phyloP scores from a whole-genome alignment of 768 basidiomycete species.

The Psilocybe cubensis region DNA sequence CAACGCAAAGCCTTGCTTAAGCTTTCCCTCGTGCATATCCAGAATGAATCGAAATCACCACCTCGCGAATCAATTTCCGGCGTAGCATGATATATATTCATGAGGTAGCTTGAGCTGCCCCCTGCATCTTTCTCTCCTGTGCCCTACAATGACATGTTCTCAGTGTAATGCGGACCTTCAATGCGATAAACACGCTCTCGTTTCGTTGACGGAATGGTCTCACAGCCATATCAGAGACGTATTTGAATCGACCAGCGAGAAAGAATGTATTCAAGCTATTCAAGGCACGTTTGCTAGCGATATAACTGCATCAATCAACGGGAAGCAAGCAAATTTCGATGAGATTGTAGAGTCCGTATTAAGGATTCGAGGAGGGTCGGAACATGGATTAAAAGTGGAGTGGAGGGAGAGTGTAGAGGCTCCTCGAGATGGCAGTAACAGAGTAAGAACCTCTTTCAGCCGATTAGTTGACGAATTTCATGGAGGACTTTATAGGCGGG shows the following conservation, averaged over 20 bases:
- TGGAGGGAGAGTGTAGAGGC: slow-evolving; percentile 52
- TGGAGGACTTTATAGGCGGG: slow-evolving; percentile 40
- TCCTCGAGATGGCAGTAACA: slow-evolving; percentile 43
- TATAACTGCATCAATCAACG: slow-evolving; percentile 47
- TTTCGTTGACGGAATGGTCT: slow-evolving; percentile 54
- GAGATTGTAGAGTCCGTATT: slow-evolving; percentile 46
- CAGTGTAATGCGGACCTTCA: no score
- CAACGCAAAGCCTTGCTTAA: no score
- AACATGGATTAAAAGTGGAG: slow-evolving; percentile 46
- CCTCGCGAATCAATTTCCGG: no score
- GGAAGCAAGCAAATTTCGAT: slow-evolving; percentile 38
- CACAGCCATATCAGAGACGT: slow-evolving; percentile 48
- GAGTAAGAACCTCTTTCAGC: slow-evolving; percentile 31
- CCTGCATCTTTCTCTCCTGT: no score
- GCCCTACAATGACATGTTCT: no score
- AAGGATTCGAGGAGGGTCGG: slow-evolving; percentile 41
- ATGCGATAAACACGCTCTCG: no score
- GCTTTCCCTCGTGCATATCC: no score
- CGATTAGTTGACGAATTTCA: neutral
- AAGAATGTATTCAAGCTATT: slow-evolving; percentile 44
- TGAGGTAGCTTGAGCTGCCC: no score
- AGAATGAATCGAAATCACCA: no score
- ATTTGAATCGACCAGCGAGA: slow-evolving; percentile 53
- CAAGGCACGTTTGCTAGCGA: slow-evolving; percentile 47
- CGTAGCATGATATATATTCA: no score